Base-by-base conservation (phyloP, 2,329 filamentous ascomycete genomes). In the Paraphaeosphaeria sporulosa region DNA sequence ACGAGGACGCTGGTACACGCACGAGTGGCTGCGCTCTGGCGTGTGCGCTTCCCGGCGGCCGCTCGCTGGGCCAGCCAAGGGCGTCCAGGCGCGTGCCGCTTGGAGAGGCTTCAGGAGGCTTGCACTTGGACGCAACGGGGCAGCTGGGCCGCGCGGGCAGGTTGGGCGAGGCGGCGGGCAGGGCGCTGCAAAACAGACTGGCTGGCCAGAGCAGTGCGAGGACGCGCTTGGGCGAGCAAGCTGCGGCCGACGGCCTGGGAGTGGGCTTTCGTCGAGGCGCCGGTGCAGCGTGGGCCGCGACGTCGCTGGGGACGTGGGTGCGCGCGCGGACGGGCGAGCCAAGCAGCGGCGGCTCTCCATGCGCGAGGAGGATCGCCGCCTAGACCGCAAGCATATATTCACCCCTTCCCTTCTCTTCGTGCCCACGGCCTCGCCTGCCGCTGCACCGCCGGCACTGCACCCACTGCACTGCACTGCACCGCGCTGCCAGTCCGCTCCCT, bases 401-500 rank as follows among this genome's bases (percentile, higher is more conserved):
- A 49, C 30, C 30, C 44, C 44, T 48, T 48, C 44, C 27, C 44
- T 23, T n/a, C n/a, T n/a, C n/a, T n/a, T n/a, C n/a, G n/a, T n/a
- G 38, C 17, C 38, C 38, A n/a, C 36, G 36, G 36, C 36, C 36
- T 36, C 36, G 36, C 36, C 36, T 15, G 27, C 49, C 36, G 27
- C 19, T 34, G 19, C n/a, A n/a, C n/a, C n/a, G n/a, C n/a, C n/a
- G n/a, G n/a, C 49, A n/a, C 32, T 40, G 30, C 30, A 32, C 30
- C 30, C 30, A 32, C 30, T 32, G 30, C 30, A 32, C 30, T 32
- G 30, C 30, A 32, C 30, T 32, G 4, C 30, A 15, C 25, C 27
- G 21, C 25, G 25, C 25, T 27, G 25, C 53, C 23, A 12, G 5
- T 38, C 25, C 44, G 21, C 27, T 38, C 32, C 5, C 34, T 47